Conservation (phyloP, 306 rosid species). For the Pyrus bretschneideri region DNA sequence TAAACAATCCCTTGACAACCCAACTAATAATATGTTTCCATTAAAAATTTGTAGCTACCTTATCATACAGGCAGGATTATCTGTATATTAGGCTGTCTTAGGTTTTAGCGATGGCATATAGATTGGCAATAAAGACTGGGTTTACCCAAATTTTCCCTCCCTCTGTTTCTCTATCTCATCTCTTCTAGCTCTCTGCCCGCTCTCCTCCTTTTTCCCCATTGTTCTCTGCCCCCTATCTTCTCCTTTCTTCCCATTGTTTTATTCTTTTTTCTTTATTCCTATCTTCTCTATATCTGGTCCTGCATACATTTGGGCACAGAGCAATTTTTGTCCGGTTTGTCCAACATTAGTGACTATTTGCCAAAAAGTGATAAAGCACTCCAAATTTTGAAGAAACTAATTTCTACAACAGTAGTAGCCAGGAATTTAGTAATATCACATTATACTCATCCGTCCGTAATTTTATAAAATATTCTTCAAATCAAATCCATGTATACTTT, state of each 20-base stretch:
- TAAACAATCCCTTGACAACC: neutral
- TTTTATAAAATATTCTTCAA: neutral
- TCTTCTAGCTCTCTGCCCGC: neutral
- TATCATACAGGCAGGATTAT: neutral
- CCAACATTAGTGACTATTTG: neutral
- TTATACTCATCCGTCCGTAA: too few relatives aligned
- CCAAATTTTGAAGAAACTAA: neutral
- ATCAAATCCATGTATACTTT: neutral
- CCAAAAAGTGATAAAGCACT: neutral
- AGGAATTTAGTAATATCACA: too few relatives aligned
- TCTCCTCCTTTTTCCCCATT: too few relatives aligned
- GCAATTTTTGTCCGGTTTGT: neutral
- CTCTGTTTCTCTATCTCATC: neutral
- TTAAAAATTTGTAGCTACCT: neutral
- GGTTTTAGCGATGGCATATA: neutral
- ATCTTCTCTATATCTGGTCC: neutral
- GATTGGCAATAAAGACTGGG: neutral
- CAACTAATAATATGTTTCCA: too few relatives aligned
- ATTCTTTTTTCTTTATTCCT: too few relatives aligned
- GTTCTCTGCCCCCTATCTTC: too few relatives aligned
- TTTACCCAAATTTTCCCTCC: neutral
- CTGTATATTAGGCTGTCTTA: neutral
- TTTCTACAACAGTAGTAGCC: neutral
- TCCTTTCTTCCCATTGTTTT: too few relatives aligned
- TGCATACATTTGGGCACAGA: too few relatives aligned